A percentile compares a stretch with the other conserved stretches of the same genome.
These are phyloP conservation scores for Afroboletus lepidellus DNA, from an alignment of 1,284 basidiomycete species.

Conservation along the genomic window DNA sequence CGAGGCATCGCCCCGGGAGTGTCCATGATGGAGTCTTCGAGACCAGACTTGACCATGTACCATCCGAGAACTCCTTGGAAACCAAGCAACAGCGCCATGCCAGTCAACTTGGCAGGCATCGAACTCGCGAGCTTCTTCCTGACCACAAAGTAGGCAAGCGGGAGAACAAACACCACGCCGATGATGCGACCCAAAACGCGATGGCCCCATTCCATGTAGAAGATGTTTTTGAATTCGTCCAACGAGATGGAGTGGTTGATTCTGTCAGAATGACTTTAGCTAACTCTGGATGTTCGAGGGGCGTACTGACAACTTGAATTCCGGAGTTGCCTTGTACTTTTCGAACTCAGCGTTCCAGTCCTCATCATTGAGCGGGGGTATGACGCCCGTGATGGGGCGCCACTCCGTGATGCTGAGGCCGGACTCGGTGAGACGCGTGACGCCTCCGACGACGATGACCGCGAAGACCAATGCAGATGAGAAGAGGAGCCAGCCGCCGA, in stretches of 20 bases:
- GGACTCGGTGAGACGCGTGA: constrained; percentile 96
- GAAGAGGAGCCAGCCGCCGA: constrained; percentile 80
- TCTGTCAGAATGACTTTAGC: constrained; percentile 43
- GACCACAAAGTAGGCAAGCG: constrained; percentile 76
- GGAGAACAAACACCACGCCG: constrained; percentile 78
- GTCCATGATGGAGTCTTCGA: constrained; percentile 80
- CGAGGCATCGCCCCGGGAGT: constrained; percentile 86
- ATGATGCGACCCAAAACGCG: constrained; percentile 91
- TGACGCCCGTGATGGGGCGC: constrained; percentile 88
- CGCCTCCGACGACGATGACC: constrained; percentile 93
- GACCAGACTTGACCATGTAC: constrained; percentile 99
- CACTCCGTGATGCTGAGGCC: constrained; percentile 98
- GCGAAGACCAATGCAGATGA: constrained; percentile 86
- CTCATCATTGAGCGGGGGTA: constrained; percentile 75
- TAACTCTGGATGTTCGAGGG: not conserved
- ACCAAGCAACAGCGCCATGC: constrained; percentile 80
- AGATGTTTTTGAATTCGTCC: constrained; percentile 94
- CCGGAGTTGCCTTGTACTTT: constrained; percentile 95
- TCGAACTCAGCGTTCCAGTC: constrained; percentile 92
- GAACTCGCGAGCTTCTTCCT: constrained; percentile 65
- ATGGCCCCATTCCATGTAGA: constrained; percentile 99
- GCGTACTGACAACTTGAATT: constrained; percentile 85
- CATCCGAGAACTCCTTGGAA: constrained; percentile 93
- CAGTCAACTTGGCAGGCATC: constrained; percentile 64
- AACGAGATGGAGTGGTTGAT: constrained; percentile 87